Evolutionary conservation across 2,329 filamentous ascomycete species (phyloP).

Genomic region (Xylaria hypoxylon): DNA sequence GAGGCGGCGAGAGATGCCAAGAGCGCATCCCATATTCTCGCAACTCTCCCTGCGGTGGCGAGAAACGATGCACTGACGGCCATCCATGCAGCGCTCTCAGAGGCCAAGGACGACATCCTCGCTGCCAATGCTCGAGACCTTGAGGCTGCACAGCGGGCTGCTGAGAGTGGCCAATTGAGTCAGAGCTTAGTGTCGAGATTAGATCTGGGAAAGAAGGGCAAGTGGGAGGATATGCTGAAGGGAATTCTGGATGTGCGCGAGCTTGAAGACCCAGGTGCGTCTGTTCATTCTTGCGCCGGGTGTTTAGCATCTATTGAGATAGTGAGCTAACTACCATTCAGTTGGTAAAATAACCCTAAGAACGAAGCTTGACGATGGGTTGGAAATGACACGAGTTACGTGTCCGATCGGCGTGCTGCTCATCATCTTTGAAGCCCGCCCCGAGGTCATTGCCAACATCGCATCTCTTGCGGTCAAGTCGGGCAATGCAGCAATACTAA

Average conservation of each 20-base stretch:
- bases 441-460: constrained; percentile 98
- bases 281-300: background rate
- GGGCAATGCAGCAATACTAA: constrained; percentile 95
- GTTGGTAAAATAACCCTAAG: constrained; percentile 87
- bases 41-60: constrained; percentile 78
- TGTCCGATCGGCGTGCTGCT: constrained; percentile 97
- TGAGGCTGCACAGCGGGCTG: constrained; percentile 77
- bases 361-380: constrained; percentile 86
- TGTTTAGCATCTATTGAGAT: constrained; percentile 17
- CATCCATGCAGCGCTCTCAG: constrained; percentile 81
- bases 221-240: constrained; percentile 98
- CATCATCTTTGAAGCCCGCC: constrained; percentile 97
- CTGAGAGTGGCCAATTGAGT: constrained; percentile 79
- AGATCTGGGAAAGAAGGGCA: constrained; percentile 86
- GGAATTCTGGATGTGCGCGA: constrained; percentile 89
- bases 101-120: constrained; percentile 79
- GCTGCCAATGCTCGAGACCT: constrained; percentile 89
- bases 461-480: constrained; percentile 96
- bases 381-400: constrained; percentile 87
- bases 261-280: constrained; percentile 83
- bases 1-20: constrained; percentile 84
- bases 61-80: constrained; percentile 87
- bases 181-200: constrained; percentile 87
- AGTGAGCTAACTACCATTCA: constrained; percentile 50
- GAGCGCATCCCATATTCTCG: constrained; percentile 82